These are phyloP conservation scores for Tarenaya hassleriana DNA, from an alignment of 345 rosid genomes.

Conservation along the genomic window DNA sequence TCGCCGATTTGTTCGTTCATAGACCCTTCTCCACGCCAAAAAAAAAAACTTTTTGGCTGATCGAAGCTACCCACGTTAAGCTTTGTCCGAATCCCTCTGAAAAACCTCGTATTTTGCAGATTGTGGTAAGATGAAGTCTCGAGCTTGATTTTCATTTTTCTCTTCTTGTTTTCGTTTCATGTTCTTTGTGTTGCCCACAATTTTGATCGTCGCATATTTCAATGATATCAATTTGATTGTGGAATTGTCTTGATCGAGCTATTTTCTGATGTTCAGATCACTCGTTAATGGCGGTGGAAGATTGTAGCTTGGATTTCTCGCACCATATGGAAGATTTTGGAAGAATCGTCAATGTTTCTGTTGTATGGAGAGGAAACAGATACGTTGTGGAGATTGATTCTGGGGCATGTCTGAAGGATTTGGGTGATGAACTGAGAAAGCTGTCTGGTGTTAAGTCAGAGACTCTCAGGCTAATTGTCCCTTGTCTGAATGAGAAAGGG, in stretches of 20 bases:
- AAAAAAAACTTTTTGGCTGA: too few species aligned
- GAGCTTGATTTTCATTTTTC: too few species aligned
- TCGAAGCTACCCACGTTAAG: too few species aligned
- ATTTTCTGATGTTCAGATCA: neutral
- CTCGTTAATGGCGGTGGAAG: constrained; percentile 14
- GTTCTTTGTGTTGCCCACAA: too few species aligned
- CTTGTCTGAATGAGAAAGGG: constrained; percentile 47
- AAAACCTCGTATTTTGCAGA: too few species aligned
- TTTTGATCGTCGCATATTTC: too few species aligned
- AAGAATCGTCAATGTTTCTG: constrained; percentile 33
- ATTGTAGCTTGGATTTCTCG: constrained; percentile 20
- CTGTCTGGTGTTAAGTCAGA: constrained; percentile 64
- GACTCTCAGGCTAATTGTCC: constrained; percentile 70
- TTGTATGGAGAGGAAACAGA: constrained; percentile 72
- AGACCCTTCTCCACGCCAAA: too few species aligned
- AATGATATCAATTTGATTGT: too few species aligned
- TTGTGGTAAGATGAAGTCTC: too few species aligned
- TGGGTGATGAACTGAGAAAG: constrained; percentile 64
- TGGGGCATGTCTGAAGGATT: constrained; percentile 47
- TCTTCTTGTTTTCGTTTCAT: too few species aligned
- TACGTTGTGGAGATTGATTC: constrained; percentile 48
- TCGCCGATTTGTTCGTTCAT: too few species aligned
- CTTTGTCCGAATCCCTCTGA: too few species aligned
- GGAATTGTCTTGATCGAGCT: neutral
- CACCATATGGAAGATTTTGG: constrained; percentile 37